Evolutionary conservation across 345 rosid species (phyloP).

Genomic region (Hypericum androsaemum): DNA sequence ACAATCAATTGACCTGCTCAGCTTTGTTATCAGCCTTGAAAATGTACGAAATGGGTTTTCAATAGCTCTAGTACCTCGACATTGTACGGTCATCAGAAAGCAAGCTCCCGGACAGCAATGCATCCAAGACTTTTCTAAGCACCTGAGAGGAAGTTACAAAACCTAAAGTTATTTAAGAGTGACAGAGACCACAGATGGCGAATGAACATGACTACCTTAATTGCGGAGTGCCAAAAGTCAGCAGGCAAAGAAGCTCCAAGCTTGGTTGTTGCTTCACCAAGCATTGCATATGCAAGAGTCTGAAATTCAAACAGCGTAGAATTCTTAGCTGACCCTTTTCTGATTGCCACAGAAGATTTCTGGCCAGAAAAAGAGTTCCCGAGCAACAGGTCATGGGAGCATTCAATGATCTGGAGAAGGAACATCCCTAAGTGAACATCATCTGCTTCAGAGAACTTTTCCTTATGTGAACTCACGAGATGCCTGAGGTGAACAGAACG

Average conservation of each 20-base stretch:
- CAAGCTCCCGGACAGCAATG: constrained; percentile 45
- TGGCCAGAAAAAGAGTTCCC: constrained; percentile 26
- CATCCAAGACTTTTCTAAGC: constrained; percentile 73
- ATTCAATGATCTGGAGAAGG: constrained; percentile 39
- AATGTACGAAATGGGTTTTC: too few relatives aligned
- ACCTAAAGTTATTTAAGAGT: constrained; percentile 6
- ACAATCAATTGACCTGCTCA: too few relatives aligned
- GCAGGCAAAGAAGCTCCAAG: constrained; percentile 45
- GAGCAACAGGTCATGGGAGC: constrained; percentile 33
- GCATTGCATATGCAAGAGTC: constrained; percentile 47
- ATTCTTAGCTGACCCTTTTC: constrained; percentile 28
- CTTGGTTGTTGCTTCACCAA: constrained; percentile 50
- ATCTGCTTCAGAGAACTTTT: constrained; percentile 34
- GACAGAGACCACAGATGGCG: constrained; percentile 5
- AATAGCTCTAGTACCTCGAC: constrained; percentile 41
- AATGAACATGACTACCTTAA: constrained; percentile 37
- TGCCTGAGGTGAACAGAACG: constrained; percentile 28
- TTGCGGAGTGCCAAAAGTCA: constrained; percentile 51
- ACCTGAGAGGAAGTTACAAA: constrained; percentile 34
- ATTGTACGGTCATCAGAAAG: constrained; percentile 47
- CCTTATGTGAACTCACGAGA: constrained; percentile 28
- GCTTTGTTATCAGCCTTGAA: too few relatives aligned
- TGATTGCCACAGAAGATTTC: constrained; percentile 27
- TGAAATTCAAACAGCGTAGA: constrained; percentile 55
- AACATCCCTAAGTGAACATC: constrained; percentile 49